A percentile compares a stretch with the other conserved stretches of the same genome.
Conservation (phyloP, 768 basidiomycete genomes). For the Cystofilobasidium capitatum region DNA sequence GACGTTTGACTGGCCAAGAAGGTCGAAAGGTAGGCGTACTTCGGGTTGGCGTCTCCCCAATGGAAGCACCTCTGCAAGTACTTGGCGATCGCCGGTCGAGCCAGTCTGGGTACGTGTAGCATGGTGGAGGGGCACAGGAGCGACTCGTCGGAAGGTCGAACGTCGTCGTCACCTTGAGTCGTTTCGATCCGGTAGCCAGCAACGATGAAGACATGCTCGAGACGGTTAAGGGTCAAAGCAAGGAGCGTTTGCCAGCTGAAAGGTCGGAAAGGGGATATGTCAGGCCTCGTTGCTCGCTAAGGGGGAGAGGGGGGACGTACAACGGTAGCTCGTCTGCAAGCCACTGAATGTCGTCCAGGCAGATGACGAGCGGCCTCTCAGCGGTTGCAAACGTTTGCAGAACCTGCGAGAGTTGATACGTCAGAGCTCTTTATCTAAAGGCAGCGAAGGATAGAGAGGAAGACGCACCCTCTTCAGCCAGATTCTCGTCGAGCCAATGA, state of each 20-base stretch:
- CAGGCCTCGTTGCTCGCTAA: not conserved
- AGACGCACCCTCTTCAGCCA: conserved; percentile 3
- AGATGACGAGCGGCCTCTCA: conserved; percentile 12
- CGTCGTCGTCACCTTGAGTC: not conserved
- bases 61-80: conserved; percentile 7
- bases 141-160: not conserved
- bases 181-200: conserved; percentile 6
- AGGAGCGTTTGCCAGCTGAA: conserved; percentile 20
- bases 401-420: not conserved
- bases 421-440: not conserved
- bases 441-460: not conserved
- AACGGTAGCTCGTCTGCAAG: conserved; percentile 17
- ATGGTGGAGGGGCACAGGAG: not conserved
- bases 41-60: not conserved
- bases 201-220: conserved; percentile 22
- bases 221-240: not conserved
- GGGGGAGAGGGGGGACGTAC: not conserved
- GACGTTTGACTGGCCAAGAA: conserved; percentile 11
- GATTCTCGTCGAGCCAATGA: not conserved
- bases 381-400: conserved; percentile 21
- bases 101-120: not conserved
- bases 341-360: conserved; percentile 23
- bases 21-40: not conserved
- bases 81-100: not conserved
- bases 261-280: not conserved